Percentiles rank a stretch among this genome's conserved stretches.
Conservation (phyloP, 148 eudicot species). For the Spergularia marina region DNA sequence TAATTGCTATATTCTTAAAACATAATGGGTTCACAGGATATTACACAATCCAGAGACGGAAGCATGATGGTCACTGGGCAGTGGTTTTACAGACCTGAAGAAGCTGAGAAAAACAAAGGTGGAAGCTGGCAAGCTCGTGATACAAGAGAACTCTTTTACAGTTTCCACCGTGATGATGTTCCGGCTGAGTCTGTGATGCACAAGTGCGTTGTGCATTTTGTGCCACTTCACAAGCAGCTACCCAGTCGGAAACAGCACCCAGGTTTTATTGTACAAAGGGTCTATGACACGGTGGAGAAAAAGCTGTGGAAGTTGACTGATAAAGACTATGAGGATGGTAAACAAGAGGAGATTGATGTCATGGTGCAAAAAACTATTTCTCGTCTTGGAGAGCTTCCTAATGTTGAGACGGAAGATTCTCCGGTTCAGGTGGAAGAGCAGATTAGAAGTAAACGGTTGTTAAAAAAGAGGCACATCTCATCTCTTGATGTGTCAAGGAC, state of each 20-base stretch:
- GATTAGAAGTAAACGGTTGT: slow-evolving; percentile 48
- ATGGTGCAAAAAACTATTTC: slow-evolving; percentile 82
- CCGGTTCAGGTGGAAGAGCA: slow-evolving; percentile 51
- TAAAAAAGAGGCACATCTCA: slow-evolving; percentile 51
- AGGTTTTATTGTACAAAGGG: slow-evolving; percentile 90
- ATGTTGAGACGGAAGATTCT: slow-evolving; percentile 60
- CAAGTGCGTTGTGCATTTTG: slow-evolving; percentile 91
- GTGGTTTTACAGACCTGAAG: slow-evolving; percentile 99
- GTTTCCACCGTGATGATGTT: slow-evolving; percentile 93
- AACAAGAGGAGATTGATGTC: slow-evolving; percentile 79
- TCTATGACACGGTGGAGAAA: slow-evolving; percentile 77
- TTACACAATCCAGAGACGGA: slow-evolving; percentile 53
- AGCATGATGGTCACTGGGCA: slow-evolving; percentile 81
- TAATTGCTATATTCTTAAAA: background rate
- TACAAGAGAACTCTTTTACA: slow-evolving; percentile 88
- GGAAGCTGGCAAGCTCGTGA: slow-evolving; percentile 84
- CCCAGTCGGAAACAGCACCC: slow-evolving; percentile 75
- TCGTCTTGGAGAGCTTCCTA: slow-evolving; percentile 71
- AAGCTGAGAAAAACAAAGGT: slow-evolving; percentile 81
- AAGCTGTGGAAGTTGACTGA: slow-evolving; percentile 82
- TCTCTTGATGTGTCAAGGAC: slow-evolving; percentile 76
- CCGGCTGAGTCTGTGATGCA: slow-evolving; percentile 99
- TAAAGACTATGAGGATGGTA: slow-evolving; percentile 85
- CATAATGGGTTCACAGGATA: slow-evolving; percentile 48
- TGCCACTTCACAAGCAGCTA: slow-evolving; percentile 81